A percentile compares a stretch with the other conserved stretches of the same genome.
These are phyloP conservation scores for Diplodia seriata DNA, from an alignment of 2,329 filamentous ascomycete species.

Conservation along the genomic window DNA sequence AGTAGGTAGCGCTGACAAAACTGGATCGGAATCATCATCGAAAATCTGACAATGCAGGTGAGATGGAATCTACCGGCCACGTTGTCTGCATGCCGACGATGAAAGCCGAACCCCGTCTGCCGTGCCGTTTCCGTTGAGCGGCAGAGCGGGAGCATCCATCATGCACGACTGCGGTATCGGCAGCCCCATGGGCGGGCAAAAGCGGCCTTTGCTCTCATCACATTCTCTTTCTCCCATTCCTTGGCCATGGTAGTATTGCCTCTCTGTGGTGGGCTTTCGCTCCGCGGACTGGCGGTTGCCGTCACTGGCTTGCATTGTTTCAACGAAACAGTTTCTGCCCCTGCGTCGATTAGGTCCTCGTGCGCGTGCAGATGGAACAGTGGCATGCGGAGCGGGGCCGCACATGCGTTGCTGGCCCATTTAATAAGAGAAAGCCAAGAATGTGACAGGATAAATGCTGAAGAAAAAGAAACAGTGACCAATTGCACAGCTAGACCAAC, in stretches of 20 bases:
- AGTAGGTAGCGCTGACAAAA: background rate
- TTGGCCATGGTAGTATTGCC: background rate
- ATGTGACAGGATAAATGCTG: background rate
- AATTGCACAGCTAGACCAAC: background rate
- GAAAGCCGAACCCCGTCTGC: slow-evolving; percentile 1
- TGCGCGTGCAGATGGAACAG: slow-evolving; percentile 2
- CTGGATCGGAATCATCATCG: background rate
- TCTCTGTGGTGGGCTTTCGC: background rate
- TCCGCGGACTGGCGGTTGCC: background rate
- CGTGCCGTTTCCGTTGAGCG: slow-evolving; percentile 1
- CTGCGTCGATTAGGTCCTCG: background rate
- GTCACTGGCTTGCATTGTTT: slow-evolving; percentile 6
- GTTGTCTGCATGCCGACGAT: background rate
- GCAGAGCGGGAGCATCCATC: slow-evolving; percentile 2
- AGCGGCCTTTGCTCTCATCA: background rate
- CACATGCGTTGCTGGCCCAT: background rate
- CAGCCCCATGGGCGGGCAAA: background rate
- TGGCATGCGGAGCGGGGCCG: background rate
- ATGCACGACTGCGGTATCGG: background rate
- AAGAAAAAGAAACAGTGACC: too few species aligned
- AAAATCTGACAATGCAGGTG: background rate
- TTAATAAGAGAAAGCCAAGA: background rate
- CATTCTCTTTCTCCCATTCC: background rate
- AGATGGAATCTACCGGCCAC: slow-evolving; percentile 2
- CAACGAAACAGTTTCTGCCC: background rate